phyloP scores from a whole-genome alignment of 2,329 filamentous ascomycete species.

The Lachnellula occidentalis region DNA sequence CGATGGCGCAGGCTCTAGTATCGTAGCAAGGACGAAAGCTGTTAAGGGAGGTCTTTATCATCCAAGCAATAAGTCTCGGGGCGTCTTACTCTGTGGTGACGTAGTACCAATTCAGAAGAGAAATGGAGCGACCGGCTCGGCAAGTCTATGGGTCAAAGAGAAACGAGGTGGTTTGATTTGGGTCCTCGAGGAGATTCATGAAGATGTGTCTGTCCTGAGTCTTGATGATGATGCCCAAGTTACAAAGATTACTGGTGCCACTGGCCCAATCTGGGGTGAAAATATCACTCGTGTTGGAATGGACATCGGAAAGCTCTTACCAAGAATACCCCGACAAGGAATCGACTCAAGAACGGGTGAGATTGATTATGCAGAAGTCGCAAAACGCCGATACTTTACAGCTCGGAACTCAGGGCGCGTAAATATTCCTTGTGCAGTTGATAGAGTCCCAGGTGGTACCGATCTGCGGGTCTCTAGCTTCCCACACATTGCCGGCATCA shows the following conservation, averaged over 20 bases:
- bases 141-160: constrained; percentile 97
- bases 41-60: constrained; percentile 51
- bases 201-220: constrained; percentile 75
- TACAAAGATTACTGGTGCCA: constrained; percentile 65
- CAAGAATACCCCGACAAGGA: constrained; percentile 71
- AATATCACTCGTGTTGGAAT: constrained; percentile 61
- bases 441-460: constrained; percentile 62
- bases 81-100: constrained; percentile 89
- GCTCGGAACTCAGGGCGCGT: constrained; percentile 71
- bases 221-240: constrained; percentile 76
- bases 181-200: constrained; percentile 96
- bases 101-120: constrained; percentile 98
- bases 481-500: constrained; percentile 93
- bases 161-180: constrained; percentile 91
- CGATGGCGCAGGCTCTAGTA: constrained; percentile 48
- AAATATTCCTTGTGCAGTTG: constrained; percentile 79
- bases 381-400: constrained; percentile 73
- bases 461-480: constrained; percentile 87
- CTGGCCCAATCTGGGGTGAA: constrained; percentile 80
- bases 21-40: constrained; percentile 36
- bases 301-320: constrained; percentile 73
- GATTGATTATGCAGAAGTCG: constrained; percentile 72
- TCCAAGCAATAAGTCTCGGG: constrained; percentile 69
- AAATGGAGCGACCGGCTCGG: constrained; percentile 85
- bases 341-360: constrained; percentile 65